These are phyloP conservation scores for Aspergillus niger DNA, from an alignment of 2,329 filamentous ascomycete species.

Conservation along the genomic window DNA sequence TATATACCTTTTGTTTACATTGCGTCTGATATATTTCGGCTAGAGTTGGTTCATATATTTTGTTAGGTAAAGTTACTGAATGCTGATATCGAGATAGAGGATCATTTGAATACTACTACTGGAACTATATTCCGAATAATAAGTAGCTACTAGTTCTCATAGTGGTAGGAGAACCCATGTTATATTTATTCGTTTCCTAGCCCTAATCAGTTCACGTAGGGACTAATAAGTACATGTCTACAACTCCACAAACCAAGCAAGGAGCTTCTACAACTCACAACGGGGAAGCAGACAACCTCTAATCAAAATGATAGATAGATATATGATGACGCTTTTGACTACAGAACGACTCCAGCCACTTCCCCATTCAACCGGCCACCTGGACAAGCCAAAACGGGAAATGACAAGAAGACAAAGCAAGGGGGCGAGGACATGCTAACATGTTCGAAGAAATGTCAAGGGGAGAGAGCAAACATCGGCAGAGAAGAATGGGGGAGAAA, in stretches of 20 bases:
- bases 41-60: neutral
- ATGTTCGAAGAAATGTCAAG: neutral
- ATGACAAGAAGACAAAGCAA: neutral
- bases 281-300: neutral
- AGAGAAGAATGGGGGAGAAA: conserved; percentile 1
- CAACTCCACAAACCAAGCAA: too few species aligned
- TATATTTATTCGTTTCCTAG: too few species aligned
- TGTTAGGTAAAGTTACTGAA: too few species aligned
- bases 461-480: conserved; percentile 8
- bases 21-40: neutral
- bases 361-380: neutral
- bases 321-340: conserved; percentile 1
- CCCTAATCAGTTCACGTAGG: too few species aligned
- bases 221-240: too few species aligned
- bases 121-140: too few species aligned
- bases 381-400: neutral
- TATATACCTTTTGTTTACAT: neutral
- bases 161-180: too few species aligned
- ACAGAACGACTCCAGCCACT: conserved; percentile 1
- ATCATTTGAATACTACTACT: too few species aligned
- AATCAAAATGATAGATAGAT: neutral
- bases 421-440: neutral
- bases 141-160: too few species aligned
- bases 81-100: too few species aligned
- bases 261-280: neutral